These are phyloP conservation scores for Scheffersomyces quercinus DNA, from an alignment of 1,139 yeast genomes.

Conservation along the genomic window DNA sequence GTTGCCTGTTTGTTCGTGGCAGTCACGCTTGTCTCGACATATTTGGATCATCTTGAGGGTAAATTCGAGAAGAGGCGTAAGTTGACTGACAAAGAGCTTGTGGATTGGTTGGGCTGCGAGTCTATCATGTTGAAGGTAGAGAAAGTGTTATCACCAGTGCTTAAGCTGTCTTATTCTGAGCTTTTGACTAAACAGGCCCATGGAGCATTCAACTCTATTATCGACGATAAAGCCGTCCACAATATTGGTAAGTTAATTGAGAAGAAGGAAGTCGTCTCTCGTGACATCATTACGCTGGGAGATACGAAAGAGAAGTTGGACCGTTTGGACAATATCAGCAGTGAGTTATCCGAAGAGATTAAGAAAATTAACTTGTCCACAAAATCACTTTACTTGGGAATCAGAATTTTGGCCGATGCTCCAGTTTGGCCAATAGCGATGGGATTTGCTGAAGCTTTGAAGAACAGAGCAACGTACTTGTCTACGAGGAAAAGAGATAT, in stretches of 20 bases:
- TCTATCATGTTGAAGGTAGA: constrained; percentile 57
- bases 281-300: neutral
- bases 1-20: constrained; percentile 67
- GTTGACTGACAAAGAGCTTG: constrained; percentile 33
- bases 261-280: constrained; percentile 4
- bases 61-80: constrained; percentile 8
- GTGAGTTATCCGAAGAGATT: constrained; percentile 32
- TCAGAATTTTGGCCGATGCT: constrained; percentile 73
- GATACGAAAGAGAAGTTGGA: constrained; percentile 1
- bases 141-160: constrained; percentile 45
- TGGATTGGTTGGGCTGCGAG: constrained; percentile 50
- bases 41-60: constrained; percentile 54
- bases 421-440: constrained; percentile 83
- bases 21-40: constrained; percentile 60
- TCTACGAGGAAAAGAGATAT: neutral
- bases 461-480: constrained; percentile 55
- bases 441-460: constrained; percentile 74
- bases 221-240: constrained; percentile 15
- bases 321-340: constrained; percentile 2
- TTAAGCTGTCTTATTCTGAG: constrained; percentile 45
- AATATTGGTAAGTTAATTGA: constrained; percentile 28
- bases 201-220: constrained; percentile 50
- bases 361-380: constrained; percentile 51
- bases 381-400: constrained; percentile 64
- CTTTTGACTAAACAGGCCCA: constrained; percentile 54